These are phyloP conservation scores for Euphorbia pulcherrima DNA, from an alignment of 345 rosid species.

Conservation along the genomic window DNA sequence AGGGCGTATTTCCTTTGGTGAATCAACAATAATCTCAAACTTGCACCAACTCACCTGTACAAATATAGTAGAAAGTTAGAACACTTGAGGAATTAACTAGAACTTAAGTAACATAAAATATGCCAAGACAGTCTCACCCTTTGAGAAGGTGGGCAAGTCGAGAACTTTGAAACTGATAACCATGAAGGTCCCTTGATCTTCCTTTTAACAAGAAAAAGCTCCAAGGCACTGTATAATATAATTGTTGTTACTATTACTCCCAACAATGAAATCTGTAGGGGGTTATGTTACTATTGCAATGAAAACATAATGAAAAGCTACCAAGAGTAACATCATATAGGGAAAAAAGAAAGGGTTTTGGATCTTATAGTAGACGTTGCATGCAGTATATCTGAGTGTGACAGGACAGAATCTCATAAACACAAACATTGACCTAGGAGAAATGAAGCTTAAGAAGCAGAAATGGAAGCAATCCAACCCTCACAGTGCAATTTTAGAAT, in stretches of 20 bases:
- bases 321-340: neutral
- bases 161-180: constrained; percentile 75
- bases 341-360: neutral
- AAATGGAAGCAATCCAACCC: neutral
- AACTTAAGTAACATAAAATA: constrained; percentile 14
- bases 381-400: neutral
- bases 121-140: constrained; percentile 47
- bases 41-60: constrained; percentile 96
- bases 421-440: neutral
- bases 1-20: constrained; percentile 56
- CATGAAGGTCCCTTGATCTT: constrained; percentile 91
- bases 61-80: constrained; percentile 20
- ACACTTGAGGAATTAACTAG: constrained; percentile 11
- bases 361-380: neutral
- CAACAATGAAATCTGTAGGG: neutral
- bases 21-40: constrained; percentile 70
- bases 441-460: neutral
- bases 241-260: constrained; percentile 5
- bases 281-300: neutral
- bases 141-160: constrained; percentile 60
- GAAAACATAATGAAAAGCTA: constrained; percentile 6
- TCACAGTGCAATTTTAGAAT: constrained; percentile 13
- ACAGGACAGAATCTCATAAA: neutral
- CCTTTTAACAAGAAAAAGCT: constrained; percentile 87
- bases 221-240: constrained; percentile 74